These are phyloP conservation scores for Phoma sp. DNA, from an alignment of 2,329 filamentous ascomycete species.

Conservation along the genomic window DNA sequence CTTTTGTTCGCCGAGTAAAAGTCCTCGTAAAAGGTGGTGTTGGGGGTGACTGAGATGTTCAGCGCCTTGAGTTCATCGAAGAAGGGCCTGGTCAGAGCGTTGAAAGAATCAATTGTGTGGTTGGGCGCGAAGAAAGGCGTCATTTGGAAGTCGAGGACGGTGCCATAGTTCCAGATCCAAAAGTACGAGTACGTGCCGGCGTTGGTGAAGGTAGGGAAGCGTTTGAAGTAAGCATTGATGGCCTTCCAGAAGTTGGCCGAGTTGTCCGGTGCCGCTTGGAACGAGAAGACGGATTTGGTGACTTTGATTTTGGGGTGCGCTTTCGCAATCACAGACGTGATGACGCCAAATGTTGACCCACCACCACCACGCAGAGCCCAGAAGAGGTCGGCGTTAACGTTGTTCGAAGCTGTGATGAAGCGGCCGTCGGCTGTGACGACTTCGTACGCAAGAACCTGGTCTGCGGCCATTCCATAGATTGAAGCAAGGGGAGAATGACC, in stretches of 20 bases:
- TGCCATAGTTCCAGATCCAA: slow-evolving; percentile 21
- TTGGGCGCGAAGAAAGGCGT: slow-evolving; percentile 21
- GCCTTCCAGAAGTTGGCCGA: slow-evolving; percentile 30
- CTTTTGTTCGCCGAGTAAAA: slow-evolving; percentile 23
- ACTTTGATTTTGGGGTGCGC: slow-evolving; percentile 28
- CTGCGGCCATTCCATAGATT: slow-evolving; percentile 32
- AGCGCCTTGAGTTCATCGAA: slow-evolving; percentile 16
- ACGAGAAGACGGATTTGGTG: slow-evolving; percentile 36
- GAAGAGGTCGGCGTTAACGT: slow-evolving; percentile 21
- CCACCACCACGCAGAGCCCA: slow-evolving; percentile 29
- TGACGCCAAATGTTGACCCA: slow-evolving; percentile 28
- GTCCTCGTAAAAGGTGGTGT: slow-evolving; percentile 15
- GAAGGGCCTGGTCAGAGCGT: slow-evolving; percentile 15
- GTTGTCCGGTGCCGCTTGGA: slow-evolving; percentile 22
- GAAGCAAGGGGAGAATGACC: slow-evolving; percentile 29
- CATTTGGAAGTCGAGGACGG: slow-evolving; percentile 23
- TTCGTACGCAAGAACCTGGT: slow-evolving; percentile 33
- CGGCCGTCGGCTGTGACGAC: slow-evolving; percentile 34
- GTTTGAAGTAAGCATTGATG: slow-evolving; percentile 17
- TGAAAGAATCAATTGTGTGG: slow-evolving; percentile 17
- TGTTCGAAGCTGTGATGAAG: slow-evolving; percentile 29
- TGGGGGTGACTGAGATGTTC: slow-evolving; percentile 17
- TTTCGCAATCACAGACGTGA: slow-evolving; percentile 23
- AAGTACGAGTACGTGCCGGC: slow-evolving; percentile 29
- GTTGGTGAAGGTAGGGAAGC: slow-evolving; percentile 22